Evolutionary conservation across 2,329 filamentous ascomycete genomes (phyloP).

Genomic region (Alternaria ventricosa): DNA sequence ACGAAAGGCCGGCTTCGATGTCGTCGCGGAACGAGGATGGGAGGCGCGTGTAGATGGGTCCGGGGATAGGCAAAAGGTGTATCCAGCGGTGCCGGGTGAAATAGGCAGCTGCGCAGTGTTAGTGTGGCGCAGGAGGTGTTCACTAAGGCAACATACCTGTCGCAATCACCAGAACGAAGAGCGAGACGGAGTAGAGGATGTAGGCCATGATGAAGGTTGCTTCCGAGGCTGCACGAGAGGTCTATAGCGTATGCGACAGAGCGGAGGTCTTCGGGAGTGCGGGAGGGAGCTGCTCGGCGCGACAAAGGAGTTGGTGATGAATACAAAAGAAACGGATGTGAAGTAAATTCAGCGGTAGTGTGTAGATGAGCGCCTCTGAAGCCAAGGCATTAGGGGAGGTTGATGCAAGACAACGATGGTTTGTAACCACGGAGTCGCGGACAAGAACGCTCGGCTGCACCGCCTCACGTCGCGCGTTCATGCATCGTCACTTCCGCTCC

Average conservation of each 20-base stretch:
- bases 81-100: constrained; percentile 81
- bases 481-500: constrained; percentile 23
- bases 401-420: constrained; percentile 6
- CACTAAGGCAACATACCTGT: constrained; percentile 62
- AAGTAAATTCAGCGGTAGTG: constrained; percentile 6
- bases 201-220: constrained; percentile 68
- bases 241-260: constrained; percentile 8
- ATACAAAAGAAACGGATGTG: constrained; percentile 16
- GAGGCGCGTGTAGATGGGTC: constrained; percentile 77
- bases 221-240: constrained; percentile 1
- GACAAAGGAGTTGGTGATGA: constrained; percentile 4
- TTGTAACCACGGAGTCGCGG: constrained; percentile 14
- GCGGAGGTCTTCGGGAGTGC: constrained; percentile 27
- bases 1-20: constrained; percentile 85
- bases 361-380: constrained; percentile 10
- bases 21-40: constrained; percentile 81
- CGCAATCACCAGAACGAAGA: constrained; percentile 73
- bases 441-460: constrained; percentile 20
- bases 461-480: constrained; percentile 15
- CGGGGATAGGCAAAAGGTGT: constrained; percentile 67
- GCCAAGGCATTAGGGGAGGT: constrained; percentile 1
- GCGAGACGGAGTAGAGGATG: constrained; percentile 77
- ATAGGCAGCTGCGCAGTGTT: constrained; percentile 67
- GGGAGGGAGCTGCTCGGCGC: constrained; percentile 9
- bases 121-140: constrained; percentile 14